These are phyloP conservation scores for Bipolaris gigantea DNA, from an alignment of 2,329 filamentous ascomycete genomes.

Conservation along the genomic window DNA sequence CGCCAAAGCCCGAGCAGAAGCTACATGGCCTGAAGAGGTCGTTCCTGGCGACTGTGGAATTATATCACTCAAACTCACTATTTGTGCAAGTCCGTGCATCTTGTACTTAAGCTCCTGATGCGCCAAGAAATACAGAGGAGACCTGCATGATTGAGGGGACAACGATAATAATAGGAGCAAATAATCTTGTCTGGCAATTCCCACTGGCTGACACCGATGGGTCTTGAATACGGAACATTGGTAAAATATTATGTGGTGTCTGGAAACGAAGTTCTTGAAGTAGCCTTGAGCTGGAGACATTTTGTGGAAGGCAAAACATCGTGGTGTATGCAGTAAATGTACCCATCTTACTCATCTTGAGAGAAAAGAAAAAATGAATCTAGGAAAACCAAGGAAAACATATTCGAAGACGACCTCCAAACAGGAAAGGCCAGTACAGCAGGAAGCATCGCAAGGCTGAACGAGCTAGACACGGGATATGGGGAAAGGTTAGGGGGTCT, in stretches of 20 bases:
- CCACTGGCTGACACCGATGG: not conserved
- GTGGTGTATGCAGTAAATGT: not conserved
- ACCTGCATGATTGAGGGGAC: not conserved
- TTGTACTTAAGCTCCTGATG: not conserved
- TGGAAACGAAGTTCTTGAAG: not conserved
- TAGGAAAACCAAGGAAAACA: not conserved
- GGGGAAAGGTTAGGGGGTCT: conserved; percentile 8
- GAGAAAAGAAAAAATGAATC: not conserved
- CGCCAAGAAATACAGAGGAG: too few relatives aligned
- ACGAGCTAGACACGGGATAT: conserved; percentile 1
- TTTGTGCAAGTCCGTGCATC: not conserved
- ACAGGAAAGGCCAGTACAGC: not conserved
- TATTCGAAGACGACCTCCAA: not conserved
- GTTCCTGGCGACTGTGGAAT: not conserved
- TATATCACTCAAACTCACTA: not conserved
- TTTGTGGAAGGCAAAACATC: not conserved
- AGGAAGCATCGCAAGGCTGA: not conserved
- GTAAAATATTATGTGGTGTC: not conserved
- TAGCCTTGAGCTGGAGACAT: conserved; percentile 4
- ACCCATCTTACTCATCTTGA: not conserved
- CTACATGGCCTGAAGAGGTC: not conserved
- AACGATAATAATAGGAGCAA: not conserved
- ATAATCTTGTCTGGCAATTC: conserved; percentile 4
- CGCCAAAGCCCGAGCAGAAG: not conserved
- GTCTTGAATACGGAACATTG: not conserved